A percentile compares a stretch with the other conserved stretches of the same genome.
phyloP scores from a whole-genome alignment of 1,284 basidiomycete species.

The Cutaneotrichosporon sp. region DNA sequence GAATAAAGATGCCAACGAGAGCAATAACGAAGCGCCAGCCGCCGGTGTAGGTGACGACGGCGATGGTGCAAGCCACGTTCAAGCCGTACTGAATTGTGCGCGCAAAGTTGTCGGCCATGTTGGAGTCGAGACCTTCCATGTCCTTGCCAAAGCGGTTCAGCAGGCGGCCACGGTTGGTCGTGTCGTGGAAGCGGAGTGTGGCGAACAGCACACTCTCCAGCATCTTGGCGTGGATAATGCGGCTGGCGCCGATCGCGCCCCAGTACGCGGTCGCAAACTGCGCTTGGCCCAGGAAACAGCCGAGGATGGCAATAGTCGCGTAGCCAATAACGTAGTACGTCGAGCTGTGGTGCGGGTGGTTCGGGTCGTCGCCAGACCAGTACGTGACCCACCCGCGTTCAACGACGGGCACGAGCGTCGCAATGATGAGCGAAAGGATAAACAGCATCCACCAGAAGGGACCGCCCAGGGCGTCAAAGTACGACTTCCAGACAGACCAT shows the following conservation, averaged over 20 bases:
- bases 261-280: conserved; percentile 49
- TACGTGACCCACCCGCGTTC: conserved; percentile 77
- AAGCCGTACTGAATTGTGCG: conserved; percentile 58
- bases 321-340: conserved; percentile 74
- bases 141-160: conserved; percentile 91
- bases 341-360: conserved; percentile 50
- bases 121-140: conserved; percentile 85
- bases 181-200: conserved; percentile 89
- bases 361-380: conserved; percentile 31
- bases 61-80: conserved; percentile 41
- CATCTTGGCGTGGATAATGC: conserved; percentile 64
- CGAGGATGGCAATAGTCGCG: conserved; percentile 50
- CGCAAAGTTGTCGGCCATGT: conserved; percentile 71
- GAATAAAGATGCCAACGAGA: conserved; percentile 55
- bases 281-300: conserved; percentile 36
- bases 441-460: conserved; percentile 62
- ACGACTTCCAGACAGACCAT: conserved; percentile 71
- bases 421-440: conserved; percentile 56
- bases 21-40: conserved; percentile 67
- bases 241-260: conserved; percentile 65
- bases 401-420: conserved; percentile 65
- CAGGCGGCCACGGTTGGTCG: conserved; percentile 75
- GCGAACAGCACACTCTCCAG: conserved; percentile 83
- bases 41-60: conserved; percentile 72
- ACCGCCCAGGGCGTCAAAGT: conserved; percentile 53